Percentiles rank a stretch among this genome's conserved stretches.
phyloP scores from a whole-genome alignment of 352 stramenopile genomes.

The Phytopythium montanum region DNA sequence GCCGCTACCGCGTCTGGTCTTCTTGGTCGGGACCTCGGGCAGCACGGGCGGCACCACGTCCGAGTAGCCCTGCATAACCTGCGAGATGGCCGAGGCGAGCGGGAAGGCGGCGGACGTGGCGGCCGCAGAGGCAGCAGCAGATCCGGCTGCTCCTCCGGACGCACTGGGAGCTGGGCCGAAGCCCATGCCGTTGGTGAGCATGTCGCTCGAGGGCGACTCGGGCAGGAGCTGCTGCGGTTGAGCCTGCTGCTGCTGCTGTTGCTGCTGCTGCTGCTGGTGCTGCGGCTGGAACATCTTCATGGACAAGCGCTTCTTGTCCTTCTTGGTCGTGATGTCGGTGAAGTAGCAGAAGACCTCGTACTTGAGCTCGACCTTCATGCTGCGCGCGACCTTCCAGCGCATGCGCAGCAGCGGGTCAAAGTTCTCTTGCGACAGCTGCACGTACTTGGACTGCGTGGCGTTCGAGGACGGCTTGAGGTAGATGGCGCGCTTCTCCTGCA shows the following conservation, averaged over 20 bases:
- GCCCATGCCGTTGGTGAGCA: slow-evolving; percentile 19
- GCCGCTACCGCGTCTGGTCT: slow-evolving; percentile 27
- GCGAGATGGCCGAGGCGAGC: slow-evolving; percentile 13
- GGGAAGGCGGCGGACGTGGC: no score
- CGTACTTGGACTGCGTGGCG: slow-evolving; percentile 76
- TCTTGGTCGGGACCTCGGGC: slow-evolving; percentile 12
- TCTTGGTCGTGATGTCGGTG: slow-evolving; percentile 59
- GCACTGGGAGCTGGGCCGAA: slow-evolving; percentile 14
- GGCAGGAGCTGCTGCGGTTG: no score
- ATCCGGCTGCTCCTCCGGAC: no score
- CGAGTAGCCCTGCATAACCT: slow-evolving; percentile 38
- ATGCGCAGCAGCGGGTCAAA: slow-evolving; percentile 63
- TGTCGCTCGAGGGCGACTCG: slow-evolving; percentile 5
- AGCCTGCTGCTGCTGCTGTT: no score
- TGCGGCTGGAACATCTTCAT: slow-evolving; percentile 61
- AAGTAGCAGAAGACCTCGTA: slow-evolving; percentile 84
- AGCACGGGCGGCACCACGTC: slow-evolving; percentile 32
- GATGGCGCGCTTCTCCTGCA: slow-evolving; percentile 62
- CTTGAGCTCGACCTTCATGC: slow-evolving; percentile 79
- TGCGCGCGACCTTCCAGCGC: slow-evolving; percentile 75
- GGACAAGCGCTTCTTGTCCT: slow-evolving; percentile 56
- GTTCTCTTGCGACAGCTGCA: slow-evolving; percentile 69
- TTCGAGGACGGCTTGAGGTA: slow-evolving; percentile 77
- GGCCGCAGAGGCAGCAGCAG: no score
- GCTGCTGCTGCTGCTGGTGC: slow-evolving; percentile 15